Conservation (phyloP, 2,329 filamentous ascomycete species). For the Aspergillus sclerotialis region DNA sequence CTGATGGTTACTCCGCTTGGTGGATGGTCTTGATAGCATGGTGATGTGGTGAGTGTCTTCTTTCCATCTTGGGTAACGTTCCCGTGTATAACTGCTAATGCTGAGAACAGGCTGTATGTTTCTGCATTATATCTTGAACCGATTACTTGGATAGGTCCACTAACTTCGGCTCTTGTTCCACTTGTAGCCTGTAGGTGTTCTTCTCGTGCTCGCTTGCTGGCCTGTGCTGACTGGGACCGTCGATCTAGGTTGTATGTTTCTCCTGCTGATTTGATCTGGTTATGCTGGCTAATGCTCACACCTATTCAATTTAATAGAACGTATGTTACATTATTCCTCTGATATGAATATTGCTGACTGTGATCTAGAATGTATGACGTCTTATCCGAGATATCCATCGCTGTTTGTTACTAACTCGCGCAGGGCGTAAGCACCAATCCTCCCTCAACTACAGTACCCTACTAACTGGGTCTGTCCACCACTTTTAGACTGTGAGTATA, state of each 20-base stretch:
- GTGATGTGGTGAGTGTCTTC: conserved; percentile 8
- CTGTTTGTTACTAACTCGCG: conserved; percentile 1
- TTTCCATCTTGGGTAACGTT: too few species aligned
- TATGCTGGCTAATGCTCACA: neutral
- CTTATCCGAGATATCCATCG: too few species aligned
- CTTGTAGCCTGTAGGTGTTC: neutral
- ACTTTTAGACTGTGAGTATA: conserved; percentile 10
- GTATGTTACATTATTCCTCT: neutral
- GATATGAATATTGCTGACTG: neutral
- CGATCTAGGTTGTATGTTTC: neutral
- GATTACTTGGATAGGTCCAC: neutral
- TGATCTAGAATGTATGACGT: neutral
- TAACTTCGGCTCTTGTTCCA: neutral
- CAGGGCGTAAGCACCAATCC: conserved; percentile 7
- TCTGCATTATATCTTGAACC: too few species aligned
- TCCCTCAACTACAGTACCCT: too few species aligned
- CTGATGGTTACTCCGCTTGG: neutral
- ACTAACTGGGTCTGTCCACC: too few species aligned
- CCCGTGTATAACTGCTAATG: neutral
- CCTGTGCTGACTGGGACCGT: neutral
- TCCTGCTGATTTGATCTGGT: neutral
- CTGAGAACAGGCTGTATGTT: neutral
- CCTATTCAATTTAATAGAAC: neutral
- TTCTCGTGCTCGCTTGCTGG: neutral
- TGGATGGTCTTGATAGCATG: conserved; percentile 2